Evolutionary conservation across 2,329 filamentous ascomycete genomes (phyloP).

Genomic region (Xylariaceae sp.): DNA sequence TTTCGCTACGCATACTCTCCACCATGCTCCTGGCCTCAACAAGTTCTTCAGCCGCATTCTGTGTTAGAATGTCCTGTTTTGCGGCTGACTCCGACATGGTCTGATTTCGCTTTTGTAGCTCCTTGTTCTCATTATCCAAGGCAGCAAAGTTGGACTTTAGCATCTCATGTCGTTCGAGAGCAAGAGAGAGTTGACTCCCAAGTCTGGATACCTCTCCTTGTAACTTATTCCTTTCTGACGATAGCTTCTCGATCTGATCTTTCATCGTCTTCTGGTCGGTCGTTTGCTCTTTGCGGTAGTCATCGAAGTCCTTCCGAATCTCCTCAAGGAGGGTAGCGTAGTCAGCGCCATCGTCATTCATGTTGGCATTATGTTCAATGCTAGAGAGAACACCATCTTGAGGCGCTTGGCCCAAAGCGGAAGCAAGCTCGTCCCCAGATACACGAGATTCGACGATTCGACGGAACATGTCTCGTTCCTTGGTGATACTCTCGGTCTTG

Average conservation of each 20-base stretch:
- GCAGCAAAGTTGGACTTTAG: constrained; percentile 83
- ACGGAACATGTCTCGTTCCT: constrained; percentile 96
- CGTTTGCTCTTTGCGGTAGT: constrained; percentile 79
- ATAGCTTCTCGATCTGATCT: constrained; percentile 76
- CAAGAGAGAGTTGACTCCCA: constrained; percentile 75
- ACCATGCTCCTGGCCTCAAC: constrained; percentile 77
- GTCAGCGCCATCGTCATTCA: constrained; percentile 56
- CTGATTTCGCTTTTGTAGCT: constrained; percentile 80
- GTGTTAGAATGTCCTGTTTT: constrained; percentile 83
- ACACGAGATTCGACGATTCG: constrained; percentile 78
- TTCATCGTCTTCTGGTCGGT: constrained; percentile 79
- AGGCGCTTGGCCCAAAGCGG: constrained; percentile 68
- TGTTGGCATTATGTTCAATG: constrained; percentile 54
- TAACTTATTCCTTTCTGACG: constrained; percentile 75
- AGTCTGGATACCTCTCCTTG: constrained; percentile 78
- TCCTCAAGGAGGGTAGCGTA: constrained; percentile 79
- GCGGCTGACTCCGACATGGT: constrained; percentile 75
- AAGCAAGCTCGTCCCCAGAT: constrained; percentile 58
- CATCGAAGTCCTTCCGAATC: constrained; percentile 84
- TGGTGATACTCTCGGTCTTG: constrained; percentile 87
- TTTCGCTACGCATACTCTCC: constrained; percentile 87
- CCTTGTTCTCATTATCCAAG: constrained; percentile 77
- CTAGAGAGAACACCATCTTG: constrained; percentile 57
- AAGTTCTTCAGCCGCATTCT: constrained; percentile 89
- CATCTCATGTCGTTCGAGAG: constrained; percentile 82